phyloP scores from a whole-genome alignment of 192 early-diverging fungal genomes.

The Glomus cerebriforme region DNA sequence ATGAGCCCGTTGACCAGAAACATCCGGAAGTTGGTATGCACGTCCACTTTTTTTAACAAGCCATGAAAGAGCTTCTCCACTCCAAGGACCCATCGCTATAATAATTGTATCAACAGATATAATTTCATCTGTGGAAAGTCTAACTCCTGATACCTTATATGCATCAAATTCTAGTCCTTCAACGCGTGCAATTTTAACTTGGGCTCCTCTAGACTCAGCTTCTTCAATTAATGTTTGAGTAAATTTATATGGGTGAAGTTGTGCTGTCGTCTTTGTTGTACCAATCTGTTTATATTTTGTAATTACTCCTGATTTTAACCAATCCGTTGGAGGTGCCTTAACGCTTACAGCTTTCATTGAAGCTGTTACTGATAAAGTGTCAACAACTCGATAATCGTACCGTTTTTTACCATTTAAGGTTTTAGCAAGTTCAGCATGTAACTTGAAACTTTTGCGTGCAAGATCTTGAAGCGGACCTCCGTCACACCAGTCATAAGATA shows the following conservation, averaged over 20 bases:
- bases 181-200: constrained; percentile 34
- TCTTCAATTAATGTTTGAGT: constrained; percentile 39
- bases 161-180: constrained; percentile 31
- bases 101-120: constrained; percentile 41
- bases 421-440: constrained; percentile 46
- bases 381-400: constrained; percentile 46
- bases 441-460: constrained; percentile 42
- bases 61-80: constrained; percentile 34
- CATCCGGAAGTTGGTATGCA: constrained; percentile 29
- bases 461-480: constrained; percentile 35
- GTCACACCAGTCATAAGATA: constrained; percentile 49
- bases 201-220: constrained; percentile 36
- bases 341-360: constrained; percentile 25
- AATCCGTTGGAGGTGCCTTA: constrained; percentile 25
- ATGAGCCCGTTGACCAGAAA: constrained; percentile 42
- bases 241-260: constrained; percentile 45
- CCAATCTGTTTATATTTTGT: constrained; percentile 33
- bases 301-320: constrained; percentile 23
- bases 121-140: constrained; percentile 31
- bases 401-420: constrained; percentile 36
- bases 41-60: constrained; percentile 26
- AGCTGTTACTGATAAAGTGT: constrained; percentile 40
- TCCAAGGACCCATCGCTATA: constrained; percentile 52
- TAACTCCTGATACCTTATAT: constrained; percentile 32
- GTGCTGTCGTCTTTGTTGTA: constrained; percentile 40